Base-by-base conservation (phyloP, 371 early-diverging fungal species). In the Enterospora canceri region DNA sequence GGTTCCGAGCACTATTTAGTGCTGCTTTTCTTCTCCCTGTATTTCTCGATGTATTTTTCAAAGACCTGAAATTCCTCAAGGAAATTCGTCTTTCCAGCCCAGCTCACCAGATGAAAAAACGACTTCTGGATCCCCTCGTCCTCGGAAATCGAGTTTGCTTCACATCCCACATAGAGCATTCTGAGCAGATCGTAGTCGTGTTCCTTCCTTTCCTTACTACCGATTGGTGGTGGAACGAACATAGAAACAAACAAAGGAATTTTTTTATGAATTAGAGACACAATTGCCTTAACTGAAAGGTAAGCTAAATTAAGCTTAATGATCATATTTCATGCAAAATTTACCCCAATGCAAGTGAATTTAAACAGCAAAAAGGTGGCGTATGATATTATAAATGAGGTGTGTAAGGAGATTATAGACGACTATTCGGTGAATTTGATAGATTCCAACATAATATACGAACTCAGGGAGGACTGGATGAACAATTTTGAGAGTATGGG, bases 361-460 rank as follows among this genome's bases (percentile, higher is more conserved):
- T 64, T 57, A 1, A 57, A 65, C 21, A n/a, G 8, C 8, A 40
- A 40, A 40, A 47, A 73, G 40, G 55, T 76, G 16, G 70, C 72
- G 58, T 61, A 74, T n/a, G 51, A 72, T 18, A 70, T 75, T 21
- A 68, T 77, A 2, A 66, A 59, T 16, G 72, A 75, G 47, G 78
- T 73, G 1, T 19, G 65, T 2, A 61, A 24, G 0, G 31, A 32
- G 15, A 16, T 77, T 1, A 63, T 54, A 18, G 21, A 30, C 8
- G 75, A 75, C 31, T 47, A 32, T 1, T 35, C 15, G 8, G 32
- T n/a, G 19, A 34, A 26, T 24, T 29, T 62, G 4, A 67, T 75
- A 57, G 72, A 71, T 24, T 33, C 16, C 23, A 16, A 18, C 2
- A 33, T 62, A 16, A 40, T 74, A 1, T 48, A 75, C 5, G 68